phyloP scores from a whole-genome alignment of 2,329 filamentous ascomycete genomes.

The Fusarium metavorans region DNA sequence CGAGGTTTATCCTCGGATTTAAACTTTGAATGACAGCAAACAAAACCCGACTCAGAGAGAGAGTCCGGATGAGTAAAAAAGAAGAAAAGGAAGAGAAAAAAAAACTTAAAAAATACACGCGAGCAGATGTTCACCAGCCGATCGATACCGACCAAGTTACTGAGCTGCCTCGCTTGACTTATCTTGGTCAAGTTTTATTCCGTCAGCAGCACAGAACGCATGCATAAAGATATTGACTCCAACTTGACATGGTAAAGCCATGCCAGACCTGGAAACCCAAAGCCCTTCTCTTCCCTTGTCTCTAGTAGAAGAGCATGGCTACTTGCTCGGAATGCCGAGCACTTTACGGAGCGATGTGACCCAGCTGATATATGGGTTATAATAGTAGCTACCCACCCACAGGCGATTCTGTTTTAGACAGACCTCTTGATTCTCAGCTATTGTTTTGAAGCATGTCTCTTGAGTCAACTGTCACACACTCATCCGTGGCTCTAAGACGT shows the following conservation, averaged over 20 bases:
- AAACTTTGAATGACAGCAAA: background rate
- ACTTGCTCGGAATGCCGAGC: background rate
- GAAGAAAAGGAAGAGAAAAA: background rate
- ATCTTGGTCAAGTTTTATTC: background rate
- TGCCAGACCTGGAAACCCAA: background rate
- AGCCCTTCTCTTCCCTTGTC: background rate
- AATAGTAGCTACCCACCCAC: background rate
- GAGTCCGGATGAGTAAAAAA: too few relatives aligned
- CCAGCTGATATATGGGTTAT: background rate
- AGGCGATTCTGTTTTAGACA: too few relatives aligned
- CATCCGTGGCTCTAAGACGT: background rate
- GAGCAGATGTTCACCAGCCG: background rate
- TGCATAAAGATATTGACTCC: background rate
- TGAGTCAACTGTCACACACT: too few relatives aligned
- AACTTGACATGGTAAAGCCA: background rate
- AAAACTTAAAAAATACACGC: background rate
- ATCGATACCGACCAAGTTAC: background rate
- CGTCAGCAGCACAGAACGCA: background rate
- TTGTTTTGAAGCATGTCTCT: too few relatives aligned
- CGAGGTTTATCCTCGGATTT: background rate
- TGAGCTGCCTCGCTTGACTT: background rate
- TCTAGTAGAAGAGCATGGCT: background rate
- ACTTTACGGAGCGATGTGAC: background rate
- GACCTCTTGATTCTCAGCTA: too few relatives aligned
- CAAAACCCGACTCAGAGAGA: background rate